These are phyloP conservation scores for Skeletonema costatum DNA, from an alignment of 108 stramenopile species.

Conservation along the genomic window DNA sequence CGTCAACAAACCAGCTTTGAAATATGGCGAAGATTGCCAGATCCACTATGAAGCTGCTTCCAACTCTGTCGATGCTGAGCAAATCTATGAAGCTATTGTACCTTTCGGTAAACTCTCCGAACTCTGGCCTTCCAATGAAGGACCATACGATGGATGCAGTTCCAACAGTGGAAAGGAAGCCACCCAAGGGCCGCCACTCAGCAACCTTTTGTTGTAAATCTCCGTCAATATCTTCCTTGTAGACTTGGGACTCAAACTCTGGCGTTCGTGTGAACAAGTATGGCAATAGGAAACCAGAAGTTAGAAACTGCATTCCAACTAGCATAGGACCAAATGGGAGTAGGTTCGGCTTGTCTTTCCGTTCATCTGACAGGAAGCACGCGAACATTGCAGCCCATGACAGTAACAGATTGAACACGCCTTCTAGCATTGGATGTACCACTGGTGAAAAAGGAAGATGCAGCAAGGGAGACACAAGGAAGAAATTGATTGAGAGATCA, in stretches of 20 bases:
- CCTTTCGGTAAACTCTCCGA: slow-evolving; percentile 56
- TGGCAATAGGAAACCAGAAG: slow-evolving; percentile 78
- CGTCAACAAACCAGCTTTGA: slow-evolving; percentile 83
- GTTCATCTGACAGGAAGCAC: slow-evolving; percentile 79
- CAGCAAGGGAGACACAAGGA: slow-evolving; percentile 73
- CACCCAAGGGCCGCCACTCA: slow-evolving; percentile 61
- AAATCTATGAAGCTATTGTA: slow-evolving; percentile 54
- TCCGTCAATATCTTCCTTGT: slow-evolving; percentile 44
- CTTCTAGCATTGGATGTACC: slow-evolving; percentile 83
- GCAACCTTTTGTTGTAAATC: slow-evolving; percentile 32
- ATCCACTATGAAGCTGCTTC: slow-evolving; percentile 79
- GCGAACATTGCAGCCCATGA: slow-evolving; percentile 88
- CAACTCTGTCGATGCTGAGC: slow-evolving; percentile 78
- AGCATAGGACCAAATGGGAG: slow-evolving; percentile 65
- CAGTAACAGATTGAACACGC: slow-evolving; percentile 80
- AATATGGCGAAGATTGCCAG: slow-evolving; percentile 76
- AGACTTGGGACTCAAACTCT: slow-evolving; percentile 37
- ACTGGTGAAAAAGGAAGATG: slow-evolving; percentile 69
- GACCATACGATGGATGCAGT: slow-evolving; percentile 67
- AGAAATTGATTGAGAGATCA: slow-evolving; percentile 81
- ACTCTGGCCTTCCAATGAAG: slow-evolving; percentile 52
- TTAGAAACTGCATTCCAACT: slow-evolving; percentile 87
- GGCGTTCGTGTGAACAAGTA: slow-evolving; percentile 65
- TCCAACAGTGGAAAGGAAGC: slow-evolving; percentile 64
- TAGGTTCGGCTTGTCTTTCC: slow-evolving; percentile 62